Conservation (phyloP, 768 basidiomycete genomes). For the Suillus brevipes region DNA sequence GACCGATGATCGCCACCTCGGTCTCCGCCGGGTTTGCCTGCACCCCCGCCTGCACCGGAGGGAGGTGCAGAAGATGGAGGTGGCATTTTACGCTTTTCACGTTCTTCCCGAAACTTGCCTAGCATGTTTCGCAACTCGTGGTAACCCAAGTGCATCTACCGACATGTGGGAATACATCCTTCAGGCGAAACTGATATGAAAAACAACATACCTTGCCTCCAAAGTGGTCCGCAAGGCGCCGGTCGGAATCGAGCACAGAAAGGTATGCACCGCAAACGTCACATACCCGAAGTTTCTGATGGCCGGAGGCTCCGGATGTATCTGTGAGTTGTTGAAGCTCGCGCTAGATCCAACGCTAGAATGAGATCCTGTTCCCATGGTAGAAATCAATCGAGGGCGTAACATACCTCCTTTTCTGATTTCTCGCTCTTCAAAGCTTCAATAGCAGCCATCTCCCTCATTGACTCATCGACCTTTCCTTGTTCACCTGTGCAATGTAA, state of each 20-base stretch:
- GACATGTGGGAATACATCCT: conserved; percentile 31
- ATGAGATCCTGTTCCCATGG: conserved; percentile 12
- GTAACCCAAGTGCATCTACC: conserved; percentile 98
- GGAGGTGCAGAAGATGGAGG: conserved; percentile 44
- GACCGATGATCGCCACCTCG: conserved; percentile 55
- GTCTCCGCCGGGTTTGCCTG: conserved; percentile 43
- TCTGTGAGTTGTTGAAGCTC: conserved; percentile 96
- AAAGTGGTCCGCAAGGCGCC: conserved; percentile 98
- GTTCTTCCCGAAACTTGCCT: conserved; percentile 84
- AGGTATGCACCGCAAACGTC: conserved; percentile 99
- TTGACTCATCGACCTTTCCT: conserved; percentile 99
- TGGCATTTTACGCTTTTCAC: conserved; percentile 74
- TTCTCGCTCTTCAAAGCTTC: conserved; percentile 98
- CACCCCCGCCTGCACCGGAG: conserved; percentile 36
- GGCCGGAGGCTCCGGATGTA: conserved; percentile 98
- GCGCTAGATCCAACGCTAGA: conserved; percentile 47
- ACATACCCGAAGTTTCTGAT: conserved; percentile 99
- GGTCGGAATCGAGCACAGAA: conserved; percentile 95
- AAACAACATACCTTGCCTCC: conserved; percentile 85
- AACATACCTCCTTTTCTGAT: conserved; percentile 82
- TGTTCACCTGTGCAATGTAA: conserved; percentile 69
- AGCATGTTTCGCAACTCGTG: conserved; percentile 97
- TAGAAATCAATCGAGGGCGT: conserved; percentile 10
- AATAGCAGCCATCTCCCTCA: conserved; percentile 96
- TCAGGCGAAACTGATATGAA: conserved; percentile 15